Percentiles rank a stretch among this genome's conserved stretches.
These are phyloP conservation scores for Serendipita vermifera DNA, from an alignment of 768 basidiomycete genomes.

Conservation along the genomic window DNA sequence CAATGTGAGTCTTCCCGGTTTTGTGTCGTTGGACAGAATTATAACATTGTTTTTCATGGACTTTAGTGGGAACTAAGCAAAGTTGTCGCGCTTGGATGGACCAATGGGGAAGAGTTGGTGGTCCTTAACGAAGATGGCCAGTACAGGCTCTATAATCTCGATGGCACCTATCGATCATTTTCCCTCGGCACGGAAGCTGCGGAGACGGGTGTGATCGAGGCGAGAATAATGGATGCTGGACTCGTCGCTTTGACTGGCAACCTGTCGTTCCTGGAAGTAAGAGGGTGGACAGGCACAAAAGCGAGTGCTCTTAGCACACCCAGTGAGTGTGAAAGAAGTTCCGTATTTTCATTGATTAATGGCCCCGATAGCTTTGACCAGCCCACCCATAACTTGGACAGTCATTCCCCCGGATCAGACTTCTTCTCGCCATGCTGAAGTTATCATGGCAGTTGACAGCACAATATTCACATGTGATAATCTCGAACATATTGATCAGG, in stretches of 20 bases:
- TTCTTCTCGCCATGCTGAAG: slow-evolving; percentile 80
- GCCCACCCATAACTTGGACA: slow-evolving; percentile 70
- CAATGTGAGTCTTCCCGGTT: slow-evolving; percentile 45
- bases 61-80: slow-evolving; percentile 81
- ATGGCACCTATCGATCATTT: slow-evolving; percentile 73
- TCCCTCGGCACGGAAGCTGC: slow-evolving; percentile 72
- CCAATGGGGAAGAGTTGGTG: slow-evolving; percentile 63
- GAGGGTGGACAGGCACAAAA: slow-evolving; percentile 73
- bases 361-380: slow-evolving; percentile 6
- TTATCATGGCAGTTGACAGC: slow-evolving; percentile 65
- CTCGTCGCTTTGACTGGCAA: slow-evolving; percentile 73
- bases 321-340: slow-evolving; percentile 35
- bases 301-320: slow-evolving; percentile 61
- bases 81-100: slow-evolving; percentile 76
- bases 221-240: slow-evolving; percentile 74
- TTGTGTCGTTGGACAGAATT: background rate
- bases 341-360: background rate
- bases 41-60: slow-evolving; percentile 16
- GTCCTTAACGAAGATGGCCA: slow-evolving; percentile 85
- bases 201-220: slow-evolving; percentile 74
- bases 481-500: slow-evolving; percentile 70
- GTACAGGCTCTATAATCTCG: slow-evolving; percentile 80
- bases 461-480: slow-evolving; percentile 82
- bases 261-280: slow-evolving; percentile 68
- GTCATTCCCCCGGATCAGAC: slow-evolving; percentile 83